Evolutionary conservation across 768 basidiomycete species (phyloP), one percentile per base, ranked within the genome.

Genomic region (Pulveroboletus sp.): DNA sequence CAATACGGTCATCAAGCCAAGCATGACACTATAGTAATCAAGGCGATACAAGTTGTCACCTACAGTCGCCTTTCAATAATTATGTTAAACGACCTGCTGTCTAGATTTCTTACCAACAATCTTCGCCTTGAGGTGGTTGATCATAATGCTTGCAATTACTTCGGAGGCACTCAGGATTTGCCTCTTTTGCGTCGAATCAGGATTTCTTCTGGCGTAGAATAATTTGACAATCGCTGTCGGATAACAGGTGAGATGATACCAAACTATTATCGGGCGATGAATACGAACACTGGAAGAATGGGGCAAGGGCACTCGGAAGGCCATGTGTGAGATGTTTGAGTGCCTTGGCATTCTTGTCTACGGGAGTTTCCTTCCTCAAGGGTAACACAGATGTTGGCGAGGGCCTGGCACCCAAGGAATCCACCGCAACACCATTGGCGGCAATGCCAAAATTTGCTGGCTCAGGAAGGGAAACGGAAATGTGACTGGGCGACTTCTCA

Each of bases 261-360:
- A 47, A 31, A 33, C 26, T 27, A 18, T 24, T 32, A 11, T 31
- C 37, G 31, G 30, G 30, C n/a, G 30, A 50, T 47, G 11, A 50
- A 5, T 10, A 64, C 73, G 50, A 67, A 91, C 93, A 82, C 77
- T 91, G 90, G 69, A 93, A 90, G 68, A 96, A 87, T 1, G 92
- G 88, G 2, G 83, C 79, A 50, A 93, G 69, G 3, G 83, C 76
- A 32, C 76, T 80, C 0, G 91, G 89, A 43, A 93, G 74, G 26
- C 88, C 85, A 53, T 83, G 83, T 1, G 87, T 83, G 37, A 94
- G 71, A 58, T 93, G 89, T 62, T 85, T 88, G 33, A 93, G 72
- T 4, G 86, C 84, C 62, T 79, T 78, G 10, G 83, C 82, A 63
- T 93, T 93, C 54, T 77, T 75, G 47, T 86, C 79, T 39, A 71